phyloP scores from a whole-genome alignment of 73 alveolate genomes.

The Paraurostyla sp. region DNA sequence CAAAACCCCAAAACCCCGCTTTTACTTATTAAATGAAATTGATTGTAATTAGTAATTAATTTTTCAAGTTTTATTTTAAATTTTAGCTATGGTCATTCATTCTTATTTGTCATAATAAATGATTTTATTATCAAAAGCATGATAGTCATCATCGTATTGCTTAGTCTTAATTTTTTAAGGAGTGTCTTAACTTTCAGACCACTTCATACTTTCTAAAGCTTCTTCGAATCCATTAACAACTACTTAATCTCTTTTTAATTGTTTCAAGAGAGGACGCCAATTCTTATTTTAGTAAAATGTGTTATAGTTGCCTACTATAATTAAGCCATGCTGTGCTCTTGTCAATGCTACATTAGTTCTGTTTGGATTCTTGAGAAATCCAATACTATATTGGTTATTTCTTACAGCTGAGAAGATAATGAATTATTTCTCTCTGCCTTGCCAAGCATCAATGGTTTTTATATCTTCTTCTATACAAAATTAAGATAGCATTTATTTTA shows the following conservation, averaged over 20 bases:
- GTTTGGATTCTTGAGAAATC: constrained; percentile 53
- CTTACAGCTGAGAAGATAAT: constrained; percentile 41
- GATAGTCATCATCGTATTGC: too few relatives aligned
- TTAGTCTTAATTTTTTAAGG: too few relatives aligned
- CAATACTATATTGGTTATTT: neutral
- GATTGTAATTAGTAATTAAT: too few relatives aligned
- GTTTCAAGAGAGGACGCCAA: neutral
- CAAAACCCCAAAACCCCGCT: too few relatives aligned
- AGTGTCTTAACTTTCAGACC: too few relatives aligned
- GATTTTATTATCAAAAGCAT: too few relatives aligned
- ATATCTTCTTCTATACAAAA: neutral
- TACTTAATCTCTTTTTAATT: neutral
- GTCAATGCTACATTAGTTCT: constrained; percentile 87
- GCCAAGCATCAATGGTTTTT: constrained; percentile 8
- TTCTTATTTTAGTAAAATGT: neutral
- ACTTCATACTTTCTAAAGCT: too few relatives aligned
- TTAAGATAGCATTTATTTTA: neutral
- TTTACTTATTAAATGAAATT: too few relatives aligned
- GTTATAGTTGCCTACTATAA: constrained; percentile 78
- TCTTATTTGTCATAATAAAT: too few relatives aligned
- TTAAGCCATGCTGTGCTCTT: constrained; percentile 83
- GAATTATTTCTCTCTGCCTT: constrained; percentile 31
- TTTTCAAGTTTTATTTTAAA: too few relatives aligned
- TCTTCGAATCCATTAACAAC: neutral
- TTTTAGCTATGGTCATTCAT: too few relatives aligned